Evolutionary conservation across 2,329 filamentous ascomycete genomes (phyloP).

Genomic region (Penicillium hesseltinei): DNA sequence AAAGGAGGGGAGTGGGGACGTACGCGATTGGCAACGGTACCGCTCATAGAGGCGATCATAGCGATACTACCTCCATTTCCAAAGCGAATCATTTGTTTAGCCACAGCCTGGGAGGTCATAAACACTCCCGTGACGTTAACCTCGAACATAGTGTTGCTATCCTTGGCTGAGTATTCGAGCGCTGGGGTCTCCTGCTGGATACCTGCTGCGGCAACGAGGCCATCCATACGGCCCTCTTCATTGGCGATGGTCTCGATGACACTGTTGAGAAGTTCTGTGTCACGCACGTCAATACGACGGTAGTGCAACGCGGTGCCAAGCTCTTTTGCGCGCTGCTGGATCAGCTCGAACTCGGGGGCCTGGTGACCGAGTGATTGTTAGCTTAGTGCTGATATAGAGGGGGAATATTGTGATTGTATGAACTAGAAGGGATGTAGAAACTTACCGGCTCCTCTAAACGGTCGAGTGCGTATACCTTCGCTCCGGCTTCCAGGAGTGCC

Average conservation of each 20-base stretch:
- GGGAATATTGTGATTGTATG: neutral
- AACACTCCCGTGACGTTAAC: conserved; percentile 62
- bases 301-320: conserved; percentile 70
- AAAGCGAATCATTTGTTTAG: conserved; percentile 62
- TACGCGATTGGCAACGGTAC: conserved; percentile 57
- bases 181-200: conserved; percentile 79
- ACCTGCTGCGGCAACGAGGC: conserved; percentile 70
- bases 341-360: conserved; percentile 60
- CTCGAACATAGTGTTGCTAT: conserved; percentile 62
- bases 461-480: conserved; percentile 53
- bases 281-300: conserved; percentile 75
- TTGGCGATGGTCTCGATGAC: conserved; percentile 68
- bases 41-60: conserved; percentile 63
- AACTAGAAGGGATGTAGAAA: too few species aligned
- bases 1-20: conserved; percentile 13
- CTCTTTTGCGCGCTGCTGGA: conserved; percentile 64
- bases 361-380: neutral
- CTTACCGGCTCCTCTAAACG: conserved; percentile 41
- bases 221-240: conserved; percentile 71
- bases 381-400: neutral
- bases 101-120: conserved; percentile 63
- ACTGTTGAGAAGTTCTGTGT: conserved; percentile 65
- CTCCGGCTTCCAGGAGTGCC: conserved; percentile 71
- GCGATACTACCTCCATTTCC: conserved; percentile 60
- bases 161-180: conserved; percentile 68